Evolutionary conservation across 768 basidiomycete genomes (phyloP).

Genomic region (Russula vinacea): DNA sequence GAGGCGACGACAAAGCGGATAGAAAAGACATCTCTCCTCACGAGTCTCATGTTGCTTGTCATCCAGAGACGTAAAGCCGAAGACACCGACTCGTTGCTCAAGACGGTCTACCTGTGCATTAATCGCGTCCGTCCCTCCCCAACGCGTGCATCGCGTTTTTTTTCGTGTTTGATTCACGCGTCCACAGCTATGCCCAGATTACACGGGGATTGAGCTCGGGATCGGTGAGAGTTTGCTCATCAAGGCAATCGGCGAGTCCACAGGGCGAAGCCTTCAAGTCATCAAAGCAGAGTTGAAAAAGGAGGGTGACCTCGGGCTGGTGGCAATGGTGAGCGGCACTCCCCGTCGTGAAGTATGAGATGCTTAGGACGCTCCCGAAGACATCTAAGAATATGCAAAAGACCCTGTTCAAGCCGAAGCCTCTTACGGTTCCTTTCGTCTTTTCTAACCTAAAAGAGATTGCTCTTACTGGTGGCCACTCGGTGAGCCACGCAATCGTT

Average conservation of each 20-base stretch:
- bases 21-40: slow-evolving; percentile 87
- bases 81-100: slow-evolving; percentile 72
- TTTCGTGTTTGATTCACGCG: not conserved
- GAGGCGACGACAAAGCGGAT: slow-evolving; percentile 93
- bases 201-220: slow-evolving; percentile 90
- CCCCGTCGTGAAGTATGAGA: not conserved
- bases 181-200: slow-evolving; percentile 85
- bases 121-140: slow-evolving; percentile 64
- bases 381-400: slow-evolving; percentile 92
- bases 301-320: slow-evolving; percentile 92
- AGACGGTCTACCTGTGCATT: slow-evolving; percentile 93
- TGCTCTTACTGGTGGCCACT: slow-evolving; percentile 77
- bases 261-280: slow-evolving; percentile 76
- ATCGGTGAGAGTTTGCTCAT: slow-evolving; percentile 93
- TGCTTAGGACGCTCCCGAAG: slow-evolving; percentile 41
- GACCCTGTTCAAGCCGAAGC: slow-evolving; percentile 91
- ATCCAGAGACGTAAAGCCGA: slow-evolving; percentile 79
- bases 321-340: slow-evolving; percentile 73
- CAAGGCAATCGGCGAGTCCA: slow-evolving; percentile 93
- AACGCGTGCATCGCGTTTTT: not conserved
- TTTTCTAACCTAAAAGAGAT: slow-evolving; percentile 91
- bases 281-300: slow-evolving; percentile 92
- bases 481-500: slow-evolving; percentile 47
- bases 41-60: slow-evolving; percentile 83
- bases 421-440: slow-evolving; percentile 82